phyloP scores from a whole-genome alignment of 1,284 basidiomycete species.

The Ceratobasidium sp. region DNA sequence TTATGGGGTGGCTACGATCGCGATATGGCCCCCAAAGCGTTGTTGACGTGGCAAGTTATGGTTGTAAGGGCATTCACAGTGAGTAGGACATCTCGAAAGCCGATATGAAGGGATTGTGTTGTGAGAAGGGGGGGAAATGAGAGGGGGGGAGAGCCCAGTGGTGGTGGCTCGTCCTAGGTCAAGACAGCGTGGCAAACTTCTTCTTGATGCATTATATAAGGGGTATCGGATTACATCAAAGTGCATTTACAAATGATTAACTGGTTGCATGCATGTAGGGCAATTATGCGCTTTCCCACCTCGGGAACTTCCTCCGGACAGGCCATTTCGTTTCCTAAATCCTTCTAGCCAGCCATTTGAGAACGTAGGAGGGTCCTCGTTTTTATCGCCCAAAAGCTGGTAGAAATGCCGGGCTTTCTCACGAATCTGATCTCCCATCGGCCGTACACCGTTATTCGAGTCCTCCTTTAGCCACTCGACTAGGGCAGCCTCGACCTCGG shows the following conservation, averaged over 20 bases:
- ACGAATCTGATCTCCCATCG: neutral
- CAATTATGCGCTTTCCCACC: no score
- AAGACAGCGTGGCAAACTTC: conserved; percentile 35
- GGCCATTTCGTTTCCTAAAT: no score
- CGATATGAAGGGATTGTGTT: no score
- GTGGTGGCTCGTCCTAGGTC: conserved; percentile 13
- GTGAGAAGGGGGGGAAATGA: neutral
- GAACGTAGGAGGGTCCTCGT: no score
- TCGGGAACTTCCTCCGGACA: no score
- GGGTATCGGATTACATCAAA: conserved; percentile 17
- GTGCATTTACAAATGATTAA: no score
- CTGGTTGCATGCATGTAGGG: no score
- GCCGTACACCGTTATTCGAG: no score
- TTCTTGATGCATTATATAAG: conserved; percentile 6
- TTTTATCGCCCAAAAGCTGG: no score
- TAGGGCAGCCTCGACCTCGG: conserved; percentile 12
- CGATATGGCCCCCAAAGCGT: neutral
- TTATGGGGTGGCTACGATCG: conserved; percentile 35
- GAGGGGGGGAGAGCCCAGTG: neutral
- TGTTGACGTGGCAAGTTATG: no score
- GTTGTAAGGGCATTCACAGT: no score
- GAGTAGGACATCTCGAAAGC: no score
- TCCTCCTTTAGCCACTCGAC: conserved; percentile 1
- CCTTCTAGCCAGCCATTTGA: conserved; percentile 3
- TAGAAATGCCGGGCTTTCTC: conserved; percentile 1